Evolutionary conservation across 441 rosid species (phyloP), one percentile per base, ranked within the genome.

Genomic region (Adansonia madagascariensis): DNA sequence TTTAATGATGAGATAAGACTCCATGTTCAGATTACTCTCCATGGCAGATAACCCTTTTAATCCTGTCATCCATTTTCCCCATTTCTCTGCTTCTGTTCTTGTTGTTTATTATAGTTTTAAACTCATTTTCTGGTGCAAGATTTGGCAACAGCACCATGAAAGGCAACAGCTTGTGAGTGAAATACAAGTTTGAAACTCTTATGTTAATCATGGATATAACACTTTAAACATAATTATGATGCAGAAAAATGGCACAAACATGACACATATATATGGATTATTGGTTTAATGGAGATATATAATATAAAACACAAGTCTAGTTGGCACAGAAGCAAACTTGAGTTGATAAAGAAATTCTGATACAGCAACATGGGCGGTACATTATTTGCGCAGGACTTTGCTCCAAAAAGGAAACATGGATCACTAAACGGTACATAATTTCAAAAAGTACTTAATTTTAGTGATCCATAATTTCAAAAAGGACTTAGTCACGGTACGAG

Each of bases 21-120:
- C 60, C 74, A 3, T 15, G 46, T 35, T 53, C 50, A 4, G 20
- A 55, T 35, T 17, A 31, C 27, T 31, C 44, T 53, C 5, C 43
- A 71, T 71, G 24, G 27, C 15, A 52, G 75, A 71, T 53, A 52
- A 70, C 52, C n/a, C 74, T 18, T 57, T 27, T 27, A 27, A 61
- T 3, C 31, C 43, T 4, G n/a, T 24, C 17, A 27, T 61, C n/a
- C 43, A 6, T 11, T 6, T 15, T 5, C 41, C 12, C 6, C 1
- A 31, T 22, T 47, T 69, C 41, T 22, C 59, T 49, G 59, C 50
- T 14, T 49, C 4, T 52, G 8, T 46, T 71, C 11, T 15, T 31
- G 15, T 53, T 61, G 43, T 22, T 67, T 24, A 22, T 15, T 70
- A 15, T n/a, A 31, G 15, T 53, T n/a, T 31, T 61, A 52, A 53